phyloP scores from a whole-genome alignment of 2,329 filamentous ascomycete genomes.

The Phyllosticta citribraziliensis region DNA sequence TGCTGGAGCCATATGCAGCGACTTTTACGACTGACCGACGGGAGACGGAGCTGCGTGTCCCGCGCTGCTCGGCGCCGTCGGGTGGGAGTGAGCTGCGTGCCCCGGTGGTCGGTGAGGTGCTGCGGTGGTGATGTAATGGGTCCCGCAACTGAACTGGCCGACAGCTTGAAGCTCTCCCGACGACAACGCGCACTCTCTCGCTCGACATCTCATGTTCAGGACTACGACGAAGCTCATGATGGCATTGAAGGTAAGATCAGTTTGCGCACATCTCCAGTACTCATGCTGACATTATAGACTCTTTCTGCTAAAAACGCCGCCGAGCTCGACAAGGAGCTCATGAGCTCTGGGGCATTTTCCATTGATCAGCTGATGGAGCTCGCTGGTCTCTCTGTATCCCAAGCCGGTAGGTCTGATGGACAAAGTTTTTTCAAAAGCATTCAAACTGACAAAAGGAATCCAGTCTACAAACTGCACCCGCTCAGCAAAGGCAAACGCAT shows the following conservation, averaged over 20 bases:
- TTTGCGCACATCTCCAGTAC: neutral
- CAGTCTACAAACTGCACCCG: constrained; percentile 80
- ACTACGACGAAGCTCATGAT: constrained; percentile 12
- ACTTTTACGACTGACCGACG: neutral
- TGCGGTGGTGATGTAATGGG: neutral
- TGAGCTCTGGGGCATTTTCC: constrained; percentile 80
- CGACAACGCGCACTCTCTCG: neutral
- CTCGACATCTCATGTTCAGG: neutral
- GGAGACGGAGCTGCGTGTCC: neutral
- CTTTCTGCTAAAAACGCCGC: constrained; percentile 80
- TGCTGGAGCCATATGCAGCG: too few relatives aligned
- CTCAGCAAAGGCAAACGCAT: constrained; percentile 59
- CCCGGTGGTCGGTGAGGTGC: neutral
- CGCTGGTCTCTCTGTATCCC: constrained; percentile 83
- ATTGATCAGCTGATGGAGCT: constrained; percentile 97
- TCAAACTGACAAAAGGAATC: neutral
- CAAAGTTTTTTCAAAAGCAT: neutral
- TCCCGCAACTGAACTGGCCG: neutral
- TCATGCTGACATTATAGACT: constrained; percentile 47
- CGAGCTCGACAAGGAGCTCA: constrained; percentile 85
- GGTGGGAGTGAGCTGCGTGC: neutral
- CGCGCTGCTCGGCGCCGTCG: neutral
- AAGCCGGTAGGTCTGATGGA: constrained; percentile 54
- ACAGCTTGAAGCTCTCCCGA: neutral
- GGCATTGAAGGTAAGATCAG: constrained; percentile 17